These are phyloP conservation scores for Symbiodinium natans DNA, from an alignment of 73 alveolate genomes.

Conservation along the genomic window DNA sequence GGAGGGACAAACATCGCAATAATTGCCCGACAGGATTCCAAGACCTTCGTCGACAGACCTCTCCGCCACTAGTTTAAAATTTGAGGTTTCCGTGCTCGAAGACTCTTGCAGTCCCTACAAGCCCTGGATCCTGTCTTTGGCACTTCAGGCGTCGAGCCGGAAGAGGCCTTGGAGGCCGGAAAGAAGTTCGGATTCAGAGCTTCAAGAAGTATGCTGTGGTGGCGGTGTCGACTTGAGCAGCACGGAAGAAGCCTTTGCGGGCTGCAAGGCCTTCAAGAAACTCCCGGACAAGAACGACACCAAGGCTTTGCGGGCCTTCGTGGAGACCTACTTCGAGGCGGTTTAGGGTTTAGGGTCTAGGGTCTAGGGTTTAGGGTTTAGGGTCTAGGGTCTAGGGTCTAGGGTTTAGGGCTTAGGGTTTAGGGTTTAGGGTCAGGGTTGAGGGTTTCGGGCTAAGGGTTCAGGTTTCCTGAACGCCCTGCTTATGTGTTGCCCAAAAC, in stretches of 20 bases:
- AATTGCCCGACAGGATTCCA: neutral
- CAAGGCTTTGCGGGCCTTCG: neutral
- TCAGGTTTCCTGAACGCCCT: too few relatives aligned
- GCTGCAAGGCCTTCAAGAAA: neutral
- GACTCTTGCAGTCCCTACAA: too few relatives aligned
- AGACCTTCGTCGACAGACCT: neutral
- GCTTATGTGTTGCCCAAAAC: too few relatives aligned
- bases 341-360: too few relatives aligned
- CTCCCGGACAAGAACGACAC: neutral
- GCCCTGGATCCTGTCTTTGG: too few relatives aligned
- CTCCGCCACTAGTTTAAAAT: slow-evolving; percentile 4
- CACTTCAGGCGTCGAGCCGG: neutral
- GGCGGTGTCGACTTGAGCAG: too few relatives aligned
- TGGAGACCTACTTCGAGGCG: neutral
- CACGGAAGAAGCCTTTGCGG: too few relatives aligned
- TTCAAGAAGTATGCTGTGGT: too few relatives aligned
- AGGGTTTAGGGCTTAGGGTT: neutral
- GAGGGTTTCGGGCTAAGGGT: neutral
- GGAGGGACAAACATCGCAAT: neutral
- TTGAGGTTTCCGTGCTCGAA: too few relatives aligned
- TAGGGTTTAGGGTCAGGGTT: neutral
- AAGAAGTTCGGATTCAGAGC: too few relatives aligned
- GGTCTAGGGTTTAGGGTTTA: neutral
- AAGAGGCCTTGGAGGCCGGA: neutral
- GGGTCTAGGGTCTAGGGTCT: neutral